A percentile compares a stretch with the other conserved stretches of the same genome.
Conservation (phyloP, 768 basidiomycete genomes). For the Sarcodon aspratus region DNA sequence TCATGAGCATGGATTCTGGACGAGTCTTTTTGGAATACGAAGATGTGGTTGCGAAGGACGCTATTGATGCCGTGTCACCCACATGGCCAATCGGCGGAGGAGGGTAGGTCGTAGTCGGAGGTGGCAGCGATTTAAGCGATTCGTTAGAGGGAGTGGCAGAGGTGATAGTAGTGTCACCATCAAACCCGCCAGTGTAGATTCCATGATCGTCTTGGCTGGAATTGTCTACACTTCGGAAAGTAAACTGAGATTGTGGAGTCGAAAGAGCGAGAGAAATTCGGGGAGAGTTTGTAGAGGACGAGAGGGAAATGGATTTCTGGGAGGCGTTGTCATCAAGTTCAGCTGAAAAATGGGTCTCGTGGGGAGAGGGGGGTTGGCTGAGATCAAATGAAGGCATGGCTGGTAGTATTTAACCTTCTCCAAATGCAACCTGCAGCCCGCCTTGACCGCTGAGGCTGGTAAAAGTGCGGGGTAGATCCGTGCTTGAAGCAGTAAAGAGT, state of each 20-base stretch:
- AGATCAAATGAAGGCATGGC: too few relatives aligned
- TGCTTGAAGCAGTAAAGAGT: too few relatives aligned
- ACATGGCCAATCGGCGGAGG: constrained; percentile 40
- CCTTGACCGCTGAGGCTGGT: too few relatives aligned
- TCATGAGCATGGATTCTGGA: constrained; percentile 69
- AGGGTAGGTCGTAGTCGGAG: constrained; percentile 26
- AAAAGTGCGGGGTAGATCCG: too few relatives aligned
- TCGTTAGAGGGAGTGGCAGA: constrained; percentile 11
- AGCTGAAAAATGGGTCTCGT: constrained; percentile 4
- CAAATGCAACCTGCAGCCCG: too few relatives aligned
- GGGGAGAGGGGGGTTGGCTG: too few relatives aligned
- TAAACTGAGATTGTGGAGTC: constrained; percentile 5
- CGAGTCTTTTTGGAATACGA: constrained; percentile 50
- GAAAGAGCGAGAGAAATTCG: constrained; percentile 11
- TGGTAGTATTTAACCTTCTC: too few relatives aligned
- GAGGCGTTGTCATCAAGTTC: constrained; percentile 66
- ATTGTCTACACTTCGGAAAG: constrained; percentile 4
- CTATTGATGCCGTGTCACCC: constrained; percentile 36
- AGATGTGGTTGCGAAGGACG: constrained; percentile 50
- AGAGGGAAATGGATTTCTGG: constrained; percentile 66
- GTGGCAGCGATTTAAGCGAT: constrained; percentile 5
- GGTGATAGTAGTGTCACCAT: constrained; percentile 11
- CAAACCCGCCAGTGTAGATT: constrained; percentile 8
- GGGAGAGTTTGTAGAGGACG: constrained; percentile 49
- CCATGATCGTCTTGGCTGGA: constrained; percentile 4